Percentiles rank a stretch among this genome's conserved stretches.
These are phyloP conservation scores for Ophiocordyceps unilateralis DNA, from an alignment of 2,329 filamentous ascomycete genomes.

Conservation along the genomic window DNA sequence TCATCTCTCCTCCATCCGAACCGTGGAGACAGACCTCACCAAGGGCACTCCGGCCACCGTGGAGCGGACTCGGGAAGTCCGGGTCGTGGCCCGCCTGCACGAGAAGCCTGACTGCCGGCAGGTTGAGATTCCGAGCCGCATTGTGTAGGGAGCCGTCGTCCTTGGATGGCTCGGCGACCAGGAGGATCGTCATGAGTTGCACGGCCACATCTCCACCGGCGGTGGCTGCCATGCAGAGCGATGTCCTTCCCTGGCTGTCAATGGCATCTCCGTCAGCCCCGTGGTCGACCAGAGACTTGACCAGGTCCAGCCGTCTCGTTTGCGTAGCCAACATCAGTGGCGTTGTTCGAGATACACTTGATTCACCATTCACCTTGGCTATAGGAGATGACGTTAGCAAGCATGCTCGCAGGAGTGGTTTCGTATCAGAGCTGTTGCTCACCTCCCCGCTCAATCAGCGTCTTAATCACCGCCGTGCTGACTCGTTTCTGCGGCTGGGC, in stretches of 20 bases:
- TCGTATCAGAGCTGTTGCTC: slow-evolving; percentile 5
- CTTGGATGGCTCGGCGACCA: slow-evolving; percentile 35
- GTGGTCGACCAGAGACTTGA: slow-evolving; percentile 35
- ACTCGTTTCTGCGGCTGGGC: slow-evolving; percentile 45
- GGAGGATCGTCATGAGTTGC: slow-evolving; percentile 34
- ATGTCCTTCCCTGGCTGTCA: slow-evolving; percentile 39
- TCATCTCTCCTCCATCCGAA: slow-evolving; percentile 26
- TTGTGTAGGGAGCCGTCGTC: slow-evolving; percentile 54
- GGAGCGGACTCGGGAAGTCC: slow-evolving; percentile 46
- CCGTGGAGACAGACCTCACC: slow-evolving; percentile 45
- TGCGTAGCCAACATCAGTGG: slow-evolving; percentile 44
- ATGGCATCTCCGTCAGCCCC: slow-evolving; percentile 42
- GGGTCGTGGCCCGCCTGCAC: slow-evolving; percentile 42
- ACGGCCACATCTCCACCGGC: slow-evolving; percentile 35
- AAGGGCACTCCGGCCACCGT: slow-evolving; percentile 44
- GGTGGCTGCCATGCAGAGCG: slow-evolving; percentile 40
- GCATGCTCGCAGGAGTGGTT: not conserved
- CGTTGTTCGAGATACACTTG: slow-evolving; percentile 32
- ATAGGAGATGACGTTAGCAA: slow-evolving; percentile 5
- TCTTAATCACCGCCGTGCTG: slow-evolving; percentile 37
- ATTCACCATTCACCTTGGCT: slow-evolving; percentile 41
- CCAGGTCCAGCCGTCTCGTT: slow-evolving; percentile 36
- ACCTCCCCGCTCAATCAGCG: slow-evolving; percentile 31
- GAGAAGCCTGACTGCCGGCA: slow-evolving; percentile 36
- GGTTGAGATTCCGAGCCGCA: slow-evolving; percentile 40